Evolutionary conservation across 805 yeast genomes (phyloP), one percentile per base, ranked within the genome.

Genomic region (Saccharomycopsis sp.): DNA sequence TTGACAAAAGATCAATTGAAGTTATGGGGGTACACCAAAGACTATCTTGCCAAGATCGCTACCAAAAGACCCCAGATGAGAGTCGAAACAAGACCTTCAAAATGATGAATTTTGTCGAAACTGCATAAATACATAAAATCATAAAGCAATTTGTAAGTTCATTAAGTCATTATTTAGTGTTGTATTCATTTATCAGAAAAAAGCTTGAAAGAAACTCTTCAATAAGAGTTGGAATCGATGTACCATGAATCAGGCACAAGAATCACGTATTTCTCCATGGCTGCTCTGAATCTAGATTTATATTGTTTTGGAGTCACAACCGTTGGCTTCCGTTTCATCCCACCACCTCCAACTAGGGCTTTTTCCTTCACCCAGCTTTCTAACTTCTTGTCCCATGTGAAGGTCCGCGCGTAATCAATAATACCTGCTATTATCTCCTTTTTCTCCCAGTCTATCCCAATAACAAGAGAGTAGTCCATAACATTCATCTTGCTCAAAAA

Each of bases 321-420:
- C 0, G 99, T 92, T 0, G 99, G 99, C 50, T 84, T 95, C 52
- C 84, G 88, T n/a, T n/a, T n/a, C n/a, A n/a, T n/a, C 1, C 86
- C 84, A 38, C 81, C 81, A 29, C 86, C 84, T 4, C 87, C 87
- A 32, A 89, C 95, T 26, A 92, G 65, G 1, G 89, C 88, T 52
- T 85, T 82, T 42, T 94, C 98, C 57, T 92, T 92, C 27, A 92
- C 98, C 98, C 98, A 92, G 57, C 94, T 87, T 58, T 92, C 99
- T 19, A 92, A 74, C 60, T 88, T 92, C 61, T 92, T 92, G 54
- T 92, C 99, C 99, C 99, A 92, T 0, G 99, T 92, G 53, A 89
- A 92, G 0, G 98, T 87, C 44, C 99, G 63, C 33, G 92, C 77
- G 67, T 94, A 92, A 59, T 92, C 82, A 47, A 92, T 88, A 30